Evolutionary conservation across 148 eudicot species (phyloP).

Genomic region (Silene latifolia): DNA sequence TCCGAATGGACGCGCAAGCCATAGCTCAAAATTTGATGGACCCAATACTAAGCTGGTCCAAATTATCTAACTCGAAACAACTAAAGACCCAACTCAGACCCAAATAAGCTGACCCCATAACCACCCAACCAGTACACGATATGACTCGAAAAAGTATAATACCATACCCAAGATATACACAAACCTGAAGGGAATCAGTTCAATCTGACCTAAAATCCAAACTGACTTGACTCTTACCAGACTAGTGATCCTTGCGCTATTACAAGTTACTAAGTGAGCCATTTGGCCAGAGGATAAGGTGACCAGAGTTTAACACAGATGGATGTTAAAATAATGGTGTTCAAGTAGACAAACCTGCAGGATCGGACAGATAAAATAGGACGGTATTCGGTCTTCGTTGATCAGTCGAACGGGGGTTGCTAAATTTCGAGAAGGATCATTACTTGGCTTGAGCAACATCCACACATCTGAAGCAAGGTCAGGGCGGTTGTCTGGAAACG

Average conservation of each 20-base stretch:
- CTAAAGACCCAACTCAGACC: too few species aligned
- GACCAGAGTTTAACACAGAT: not conserved
- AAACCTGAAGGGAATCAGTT: too few species aligned
- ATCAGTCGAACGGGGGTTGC: not conserved
- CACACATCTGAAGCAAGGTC: slow-evolving; percentile 63
- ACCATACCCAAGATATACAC: too few species aligned
- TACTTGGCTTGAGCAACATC: slow-evolving; percentile 61
- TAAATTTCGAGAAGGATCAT: slow-evolving; percentile 41
- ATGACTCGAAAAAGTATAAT: not conserved
- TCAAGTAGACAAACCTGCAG: slow-evolving; percentile 6
- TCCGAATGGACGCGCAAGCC: too few species aligned
- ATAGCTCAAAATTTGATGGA: too few species aligned
- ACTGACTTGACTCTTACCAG: not conserved
- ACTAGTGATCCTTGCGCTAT: not conserved
- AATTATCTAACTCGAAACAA: too few species aligned
- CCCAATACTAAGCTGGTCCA: too few species aligned
- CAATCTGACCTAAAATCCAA: too few species aligned
- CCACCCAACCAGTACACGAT: not conserved
- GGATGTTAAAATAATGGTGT: not conserved
- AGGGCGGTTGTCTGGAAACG: slow-evolving; percentile 38
- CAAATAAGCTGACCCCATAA: not conserved
- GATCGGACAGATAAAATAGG: slow-evolving; percentile 11
- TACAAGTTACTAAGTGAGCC: too few species aligned
- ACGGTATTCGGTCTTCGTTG: not conserved
- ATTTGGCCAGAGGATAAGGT: not conserved